Base-by-base conservation (phyloP, 441 rosid genomes). In the Biscutella laevigata region DNA sequence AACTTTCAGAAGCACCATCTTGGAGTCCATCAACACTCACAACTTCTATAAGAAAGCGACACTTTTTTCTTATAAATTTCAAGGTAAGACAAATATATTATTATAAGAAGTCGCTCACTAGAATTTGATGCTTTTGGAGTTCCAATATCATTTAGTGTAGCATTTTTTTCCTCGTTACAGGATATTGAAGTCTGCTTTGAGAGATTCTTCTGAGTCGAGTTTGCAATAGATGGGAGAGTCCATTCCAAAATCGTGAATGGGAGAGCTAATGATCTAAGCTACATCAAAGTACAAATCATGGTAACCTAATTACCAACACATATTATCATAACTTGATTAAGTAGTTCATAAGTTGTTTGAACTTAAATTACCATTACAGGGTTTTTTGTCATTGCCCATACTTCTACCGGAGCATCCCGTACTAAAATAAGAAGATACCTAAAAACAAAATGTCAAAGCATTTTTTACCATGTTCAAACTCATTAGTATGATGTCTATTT, bases 221-320 rank as follows among this genome's bases (percentile, higher is more conserved):
- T 64, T 6, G 94, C 87, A 74, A 86, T 79, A 49, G 91, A 80
- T 65, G 95, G 97, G 64, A 89, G 95, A 64, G 94, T 86, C 95
- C 97, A 89, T 72, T 89, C 97, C 72, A 89, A 53, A 52, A 89
- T 83, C 37, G 95, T 81, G 83, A 89, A 86, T 62, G 95, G 95
- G 71, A 86, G 95, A 64, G 97, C 95, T 78, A 89, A 76, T 61
- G 97, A 86, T 86, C 97, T 86, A 86, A 89, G 85, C 95, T 89
- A 89, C 81, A 86, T 71, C 64, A 59, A 74, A 70, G 48, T 64
- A 76, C 61, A 64, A 61, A 65, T 51, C 60, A 72, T 49, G 69
- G 74, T 67, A 66, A 79, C 59, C 62, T 75, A 64, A 67, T 42
- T 26, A 45, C 34, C 24, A 47, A 16, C 38, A 3, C 6, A 36